A percentile compares a stretch with the other conserved stretches of the same genome.
phyloP scores from a whole-genome alignment of 805 yeast species.

The Ogataea ganodermae region DNA sequence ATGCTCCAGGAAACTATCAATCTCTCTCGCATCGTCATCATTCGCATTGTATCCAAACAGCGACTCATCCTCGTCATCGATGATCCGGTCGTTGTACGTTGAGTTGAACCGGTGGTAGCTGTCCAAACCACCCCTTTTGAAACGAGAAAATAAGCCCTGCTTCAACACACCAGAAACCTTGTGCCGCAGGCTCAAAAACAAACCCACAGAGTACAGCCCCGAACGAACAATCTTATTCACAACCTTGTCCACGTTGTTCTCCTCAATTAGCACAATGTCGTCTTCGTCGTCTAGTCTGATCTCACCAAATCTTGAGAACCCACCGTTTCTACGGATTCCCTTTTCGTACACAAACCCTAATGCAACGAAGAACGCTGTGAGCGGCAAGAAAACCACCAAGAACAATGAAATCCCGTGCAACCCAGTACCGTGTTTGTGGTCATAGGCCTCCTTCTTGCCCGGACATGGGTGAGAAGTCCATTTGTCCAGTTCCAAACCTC shows the following conservation, averaged over 20 bases:
- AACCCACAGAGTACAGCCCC: slow-evolving; percentile 45
- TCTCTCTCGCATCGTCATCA: slow-evolving; percentile 53
- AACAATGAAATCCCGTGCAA: slow-evolving; percentile 56
- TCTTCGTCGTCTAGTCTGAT: slow-evolving; percentile 80
- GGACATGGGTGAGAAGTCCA: slow-evolving; percentile 78
- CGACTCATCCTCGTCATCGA: slow-evolving; percentile 36
- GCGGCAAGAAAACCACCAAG: slow-evolving; percentile 57
- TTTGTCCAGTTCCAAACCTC: slow-evolving; percentile 72
- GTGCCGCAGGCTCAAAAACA: slow-evolving; percentile 18
- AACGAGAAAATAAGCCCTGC: slow-evolving; percentile 27
- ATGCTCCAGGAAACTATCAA: slow-evolving; percentile 43
- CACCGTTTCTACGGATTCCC: slow-evolving; percentile 79
- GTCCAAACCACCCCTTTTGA: slow-evolving; percentile 25
- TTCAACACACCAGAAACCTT: slow-evolving; percentile 21
- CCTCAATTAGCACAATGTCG: slow-evolving; percentile 52
- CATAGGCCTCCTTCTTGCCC: slow-evolving; percentile 71
- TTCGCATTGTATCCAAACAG: slow-evolving; percentile 35
- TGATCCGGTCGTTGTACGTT: slow-evolving; percentile 34
- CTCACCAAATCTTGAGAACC: slow-evolving; percentile 77
- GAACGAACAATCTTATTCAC: slow-evolving; percentile 60
- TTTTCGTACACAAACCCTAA: slow-evolving; percentile 73
- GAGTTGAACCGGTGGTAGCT: slow-evolving; percentile 26
- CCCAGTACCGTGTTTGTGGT: slow-evolving; percentile 47
- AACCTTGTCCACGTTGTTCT: slow-evolving; percentile 57
- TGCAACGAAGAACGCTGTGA: slow-evolving; percentile 53